Conservation (phyloP, 768 basidiomycete species). For the Rhodotorula toruloides region DNA sequence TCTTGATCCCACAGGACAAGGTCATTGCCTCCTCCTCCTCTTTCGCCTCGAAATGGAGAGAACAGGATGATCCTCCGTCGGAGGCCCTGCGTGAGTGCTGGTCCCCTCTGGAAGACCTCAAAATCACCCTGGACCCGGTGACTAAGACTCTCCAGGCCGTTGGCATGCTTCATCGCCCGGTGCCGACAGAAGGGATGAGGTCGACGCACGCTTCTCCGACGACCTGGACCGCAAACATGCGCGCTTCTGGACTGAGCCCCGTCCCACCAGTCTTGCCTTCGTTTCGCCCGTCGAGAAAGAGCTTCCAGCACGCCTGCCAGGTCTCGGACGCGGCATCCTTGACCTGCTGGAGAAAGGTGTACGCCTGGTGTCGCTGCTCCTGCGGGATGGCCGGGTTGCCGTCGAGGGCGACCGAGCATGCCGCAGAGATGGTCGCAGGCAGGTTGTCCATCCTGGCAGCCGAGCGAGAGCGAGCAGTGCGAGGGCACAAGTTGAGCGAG, state of each 20-base stretch:
- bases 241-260: conserved; percentile 21
- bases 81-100: too few species aligned
- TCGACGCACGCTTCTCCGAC: conserved; percentile 38
- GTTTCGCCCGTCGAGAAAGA: conserved; percentile 36
- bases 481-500: too few species aligned
- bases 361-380: conserved; percentile 29
- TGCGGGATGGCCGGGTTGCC: conserved; percentile 5
- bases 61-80: too few species aligned
- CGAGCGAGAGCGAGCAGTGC: too few species aligned
- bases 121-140: not conserved
- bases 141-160: not conserved
- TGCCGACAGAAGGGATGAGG: not conserved
- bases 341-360: conserved; percentile 40
- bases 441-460: conserved; percentile 9
- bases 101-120: too few species aligned
- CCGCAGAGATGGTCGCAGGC: not conserved
- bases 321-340: conserved; percentile 28
- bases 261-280: not conserved
- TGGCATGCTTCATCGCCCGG: not conserved
- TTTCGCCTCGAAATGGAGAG: too few species aligned
- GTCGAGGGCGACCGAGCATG: conserved; percentile 11
- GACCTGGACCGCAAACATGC: conserved; percentile 43
- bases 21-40: too few species aligned
- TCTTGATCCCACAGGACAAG: too few species aligned
- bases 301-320: conserved; percentile 38